Percentiles rank a stretch among this genome's conserved stretches.
These are phyloP conservation scores for Trypanosoma vivax DNA, from an alignment of 208 protist genomes.

Conservation along the genomic window DNA sequence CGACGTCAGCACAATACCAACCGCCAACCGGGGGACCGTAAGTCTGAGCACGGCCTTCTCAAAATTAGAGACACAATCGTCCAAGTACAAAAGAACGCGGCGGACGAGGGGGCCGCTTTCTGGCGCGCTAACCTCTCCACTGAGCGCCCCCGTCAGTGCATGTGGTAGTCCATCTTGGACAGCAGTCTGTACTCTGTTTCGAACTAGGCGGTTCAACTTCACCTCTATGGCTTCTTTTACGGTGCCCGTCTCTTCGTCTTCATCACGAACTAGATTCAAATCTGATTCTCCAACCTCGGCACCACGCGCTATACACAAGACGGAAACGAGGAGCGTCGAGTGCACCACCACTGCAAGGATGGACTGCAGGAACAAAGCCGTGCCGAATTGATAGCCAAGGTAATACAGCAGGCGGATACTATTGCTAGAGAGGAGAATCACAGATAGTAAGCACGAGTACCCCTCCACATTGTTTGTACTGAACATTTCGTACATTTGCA, in stretches of 20 bases:
- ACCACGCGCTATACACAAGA: conserved; percentile 19
- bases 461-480: conserved; percentile 33
- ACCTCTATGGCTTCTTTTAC: too few species aligned
- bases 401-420: conserved; percentile 74
- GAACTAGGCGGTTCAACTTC: too few species aligned
- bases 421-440: conserved; percentile 74
- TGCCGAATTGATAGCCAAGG: conserved; percentile 45
- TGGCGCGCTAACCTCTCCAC: too few species aligned
- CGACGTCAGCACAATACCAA: conserved; percentile 13
- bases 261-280: neutral
- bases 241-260: neutral
- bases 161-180: too few species aligned
- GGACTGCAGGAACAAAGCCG: conserved; percentile 61
- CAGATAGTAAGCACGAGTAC: conserved; percentile 61
- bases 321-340: conserved; percentile 31
- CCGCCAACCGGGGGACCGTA: conserved; percentile 24
- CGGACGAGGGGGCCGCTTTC: too few species aligned
- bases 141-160: too few species aligned
- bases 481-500: conserved; percentile 46
- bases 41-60: conserved; percentile 22
- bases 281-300: neutral
- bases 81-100: too few species aligned
- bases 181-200: too few species aligned
- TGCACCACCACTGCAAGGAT: conserved; percentile 53
- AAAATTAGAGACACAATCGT: too few species aligned